phyloP scores from a whole-genome alignment of 2,329 filamentous ascomycete species.

The Ambrosiella cleistominuta region DNA sequence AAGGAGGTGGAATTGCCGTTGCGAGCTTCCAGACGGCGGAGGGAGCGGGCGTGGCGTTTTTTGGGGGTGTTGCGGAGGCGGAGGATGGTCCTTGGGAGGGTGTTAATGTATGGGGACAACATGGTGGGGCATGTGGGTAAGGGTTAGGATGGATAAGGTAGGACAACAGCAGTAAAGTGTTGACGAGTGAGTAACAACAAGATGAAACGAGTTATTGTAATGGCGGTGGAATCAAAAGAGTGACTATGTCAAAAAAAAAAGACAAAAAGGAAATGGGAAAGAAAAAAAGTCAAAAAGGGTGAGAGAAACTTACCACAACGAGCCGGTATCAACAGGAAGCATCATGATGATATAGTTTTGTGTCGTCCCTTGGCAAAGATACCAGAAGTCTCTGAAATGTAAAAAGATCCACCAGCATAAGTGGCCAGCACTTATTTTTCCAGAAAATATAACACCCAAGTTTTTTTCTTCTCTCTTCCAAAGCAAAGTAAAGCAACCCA shows the following conservation, averaged over 20 bases:
- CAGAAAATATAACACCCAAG: neutral
- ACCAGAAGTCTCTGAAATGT: neutral
- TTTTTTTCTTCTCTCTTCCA: too few relatives aligned
- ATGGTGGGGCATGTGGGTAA: neutral
- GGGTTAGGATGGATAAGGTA: neutral
- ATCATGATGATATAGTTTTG: neutral
- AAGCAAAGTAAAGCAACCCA: neutral
- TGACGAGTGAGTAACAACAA: neutral
- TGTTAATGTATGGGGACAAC: neutral
- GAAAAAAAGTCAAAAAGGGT: neutral
- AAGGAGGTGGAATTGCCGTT: neutral
- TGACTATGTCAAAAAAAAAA: neutral
- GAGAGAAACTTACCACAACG: conserved; percentile 3
- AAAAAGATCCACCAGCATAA: conserved; percentile 9
- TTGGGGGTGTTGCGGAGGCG: neutral
- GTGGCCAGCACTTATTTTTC: conserved; percentile 9
- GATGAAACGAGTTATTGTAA: neutral
- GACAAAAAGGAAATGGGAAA: neutral
- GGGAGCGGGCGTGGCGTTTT: neutral
- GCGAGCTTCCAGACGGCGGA: neutral
- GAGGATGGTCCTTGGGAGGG: neutral
- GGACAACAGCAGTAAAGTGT: neutral
- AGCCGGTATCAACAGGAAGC: conserved; percentile 2
- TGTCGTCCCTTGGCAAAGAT: neutral
- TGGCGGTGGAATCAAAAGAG: neutral